Evolutionary conservation across 768 basidiomycete species (phyloP).

Genomic region (Tulasnella sp.): DNA sequence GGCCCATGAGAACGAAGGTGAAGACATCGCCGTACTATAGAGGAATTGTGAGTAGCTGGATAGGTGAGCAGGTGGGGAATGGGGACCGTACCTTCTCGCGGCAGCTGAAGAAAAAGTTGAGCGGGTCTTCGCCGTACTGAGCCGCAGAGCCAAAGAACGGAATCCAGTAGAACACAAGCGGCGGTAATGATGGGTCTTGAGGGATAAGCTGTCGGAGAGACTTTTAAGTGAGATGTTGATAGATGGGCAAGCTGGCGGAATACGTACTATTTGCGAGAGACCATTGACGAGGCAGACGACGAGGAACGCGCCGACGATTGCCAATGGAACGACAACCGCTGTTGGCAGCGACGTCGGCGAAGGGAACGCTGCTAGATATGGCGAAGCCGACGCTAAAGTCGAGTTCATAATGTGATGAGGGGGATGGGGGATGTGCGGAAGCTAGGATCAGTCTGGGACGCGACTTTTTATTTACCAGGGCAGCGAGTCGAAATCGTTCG

Average conservation of each 20-base stretch:
- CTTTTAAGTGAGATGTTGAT: background rate
- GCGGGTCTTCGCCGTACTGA: constrained; percentile 82
- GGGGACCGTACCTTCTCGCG: constrained; percentile 52
- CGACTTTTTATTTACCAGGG: background rate
- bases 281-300: constrained; percentile 62
- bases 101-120: constrained; percentile 73
- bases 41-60: background rate
- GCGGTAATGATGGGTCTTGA: constrained; percentile 60
- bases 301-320: constrained; percentile 54
- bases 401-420: constrained; percentile 11
- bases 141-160: constrained; percentile 86
- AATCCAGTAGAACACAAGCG: constrained; percentile 85
- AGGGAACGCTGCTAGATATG: constrained; percentile 5
- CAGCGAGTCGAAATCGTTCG: constrained; percentile 3
- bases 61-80: background rate
- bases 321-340: constrained; percentile 25
- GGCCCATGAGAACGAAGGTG: constrained; percentile 84
- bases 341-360: constrained; percentile 7
- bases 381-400: constrained; percentile 9
- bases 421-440: background rate
- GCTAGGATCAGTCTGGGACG: background rate
- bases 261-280: constrained; percentile 62
- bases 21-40: constrained; percentile 90
- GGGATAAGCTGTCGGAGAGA: constrained; percentile 43
- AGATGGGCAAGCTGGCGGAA: background rate